phyloP scores from a whole-genome alignment of 257 asterid genomes.

The Haberlea rhodopensis region DNA sequence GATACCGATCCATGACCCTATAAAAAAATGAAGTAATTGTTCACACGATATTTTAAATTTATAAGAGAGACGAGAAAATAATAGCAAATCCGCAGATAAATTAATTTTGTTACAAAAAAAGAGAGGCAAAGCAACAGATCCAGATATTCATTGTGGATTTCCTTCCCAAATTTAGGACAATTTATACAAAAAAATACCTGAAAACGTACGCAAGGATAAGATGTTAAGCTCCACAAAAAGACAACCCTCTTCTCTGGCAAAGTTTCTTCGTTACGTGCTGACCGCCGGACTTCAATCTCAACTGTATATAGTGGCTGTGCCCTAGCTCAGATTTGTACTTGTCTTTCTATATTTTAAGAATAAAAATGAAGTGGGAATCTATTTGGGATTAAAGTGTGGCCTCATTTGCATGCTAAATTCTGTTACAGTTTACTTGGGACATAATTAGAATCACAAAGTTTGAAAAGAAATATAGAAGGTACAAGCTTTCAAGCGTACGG shows the following conservation, averaged over 20 bases:
- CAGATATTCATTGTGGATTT: neutral
- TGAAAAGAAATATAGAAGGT: no score
- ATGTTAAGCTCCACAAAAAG: no score
- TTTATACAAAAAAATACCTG: neutral
- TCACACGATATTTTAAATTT: neutral
- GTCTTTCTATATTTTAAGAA: neutral
- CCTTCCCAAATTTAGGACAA: neutral
- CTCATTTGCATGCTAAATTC: neutral
- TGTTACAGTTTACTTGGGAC: neutral
- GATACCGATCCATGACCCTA: constrained; percentile 70
- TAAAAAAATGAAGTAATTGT: no score
- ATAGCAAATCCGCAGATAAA: neutral
- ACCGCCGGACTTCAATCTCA: neutral
- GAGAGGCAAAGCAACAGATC: neutral
- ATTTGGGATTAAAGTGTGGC: neutral
- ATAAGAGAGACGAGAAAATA: no score
- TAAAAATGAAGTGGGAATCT: no score
- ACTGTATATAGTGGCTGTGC: neutral
- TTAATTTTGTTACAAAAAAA: no score
- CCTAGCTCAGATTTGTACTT: neutral
- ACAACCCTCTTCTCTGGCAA: neutral
- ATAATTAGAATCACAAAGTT: no score
- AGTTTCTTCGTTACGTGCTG: neutral
- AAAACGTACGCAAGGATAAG: neutral
- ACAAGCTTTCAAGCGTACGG: no score